phyloP scores from a whole-genome alignment of 768 basidiomycete genomes.

The Lentinula raphanica region DNA sequence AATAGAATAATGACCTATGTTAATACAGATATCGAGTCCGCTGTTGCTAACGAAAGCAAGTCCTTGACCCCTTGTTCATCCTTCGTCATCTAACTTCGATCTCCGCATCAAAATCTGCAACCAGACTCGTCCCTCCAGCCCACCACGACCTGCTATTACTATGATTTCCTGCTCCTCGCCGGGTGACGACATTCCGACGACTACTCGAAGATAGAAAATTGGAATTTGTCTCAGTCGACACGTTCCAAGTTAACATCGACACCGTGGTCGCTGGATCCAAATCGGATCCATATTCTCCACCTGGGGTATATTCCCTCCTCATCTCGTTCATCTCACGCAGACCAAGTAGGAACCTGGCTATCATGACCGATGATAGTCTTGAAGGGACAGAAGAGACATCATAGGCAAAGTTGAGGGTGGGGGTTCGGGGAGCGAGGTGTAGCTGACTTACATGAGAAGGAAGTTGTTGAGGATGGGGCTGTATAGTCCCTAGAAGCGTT shows the following conservation, averaged over 20 bases:
- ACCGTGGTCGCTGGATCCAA: not conserved
- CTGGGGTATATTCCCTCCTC: not conserved
- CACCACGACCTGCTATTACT: not conserved
- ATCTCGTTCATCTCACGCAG: not conserved
- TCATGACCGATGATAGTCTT: not conserved
- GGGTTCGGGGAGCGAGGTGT: not conserved
- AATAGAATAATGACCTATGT: too few relatives aligned
- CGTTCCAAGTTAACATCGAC: not conserved
- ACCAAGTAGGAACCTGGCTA: not conserved
- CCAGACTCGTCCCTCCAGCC: not conserved
- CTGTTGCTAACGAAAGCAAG: too few relatives aligned
- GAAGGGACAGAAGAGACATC: not conserved
- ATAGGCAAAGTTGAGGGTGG: not conserved
- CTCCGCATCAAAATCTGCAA: not conserved
- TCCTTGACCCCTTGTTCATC: too few relatives aligned
- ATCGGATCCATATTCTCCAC: not conserved
- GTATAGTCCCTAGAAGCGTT: not conserved
- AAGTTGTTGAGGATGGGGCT: conserved; percentile 1
- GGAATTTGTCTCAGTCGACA: too few relatives aligned
- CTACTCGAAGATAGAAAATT: too few relatives aligned
- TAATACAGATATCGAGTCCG: too few relatives aligned
- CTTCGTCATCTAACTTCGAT: not conserved
- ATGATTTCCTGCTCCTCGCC: not conserved
- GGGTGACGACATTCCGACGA: too few relatives aligned
- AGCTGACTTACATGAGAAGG: not conserved